Base-by-base conservation (phyloP, 2,329 filamentous ascomycete genomes). In the Sarocladium strictum region DNA sequence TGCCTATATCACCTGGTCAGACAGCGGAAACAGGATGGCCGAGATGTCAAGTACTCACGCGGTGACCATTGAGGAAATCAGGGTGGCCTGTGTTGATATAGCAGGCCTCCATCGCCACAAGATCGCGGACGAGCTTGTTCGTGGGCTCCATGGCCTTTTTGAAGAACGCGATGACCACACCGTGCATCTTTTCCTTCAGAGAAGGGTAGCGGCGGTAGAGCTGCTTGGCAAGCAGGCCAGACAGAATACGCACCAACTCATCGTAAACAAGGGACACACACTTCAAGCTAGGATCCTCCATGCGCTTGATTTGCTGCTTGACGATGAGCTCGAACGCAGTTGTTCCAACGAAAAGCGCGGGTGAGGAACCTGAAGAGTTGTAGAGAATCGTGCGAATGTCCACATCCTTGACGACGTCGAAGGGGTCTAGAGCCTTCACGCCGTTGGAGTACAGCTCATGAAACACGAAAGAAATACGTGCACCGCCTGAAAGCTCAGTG, bases 81-180 rank as follows among this genome's bases (percentile, higher is more conserved):
- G 94, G 94, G 69, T 99, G 95, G 10, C 91, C 94, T 27, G 95
- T 99, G 76, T 99, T 99, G 78, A 99, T 88, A 70, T 99, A 99
- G 75, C 90, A 95, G 14, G 92, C 76, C 72, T 99, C 94, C 94
- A 99, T 99, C 10, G 86, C 75, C 24, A 99, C 93, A 38, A 99
- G 80, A 68, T 99, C 94, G 65, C 76, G 85, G 55, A 99, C 94
- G 49, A 99, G 81, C 79, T 97, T 97, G 77, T 97, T 97, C 35
- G 94, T 96, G 6, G 94, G 94, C 54, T 97, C 91, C 89, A 97
- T 96, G 54, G 90, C 86, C 76, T 96, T 96, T 76, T 97, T 97
- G 80, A 97, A 97, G 74, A 99, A 99, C 10, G 77, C 66, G 62
- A 99, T 94, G 52, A 97, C 93, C 14, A 96, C 92, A 12, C 79